phyloP scores from a whole-genome alignment of 1,284 basidiomycete species.

The Lentinus polychrous region DNA sequence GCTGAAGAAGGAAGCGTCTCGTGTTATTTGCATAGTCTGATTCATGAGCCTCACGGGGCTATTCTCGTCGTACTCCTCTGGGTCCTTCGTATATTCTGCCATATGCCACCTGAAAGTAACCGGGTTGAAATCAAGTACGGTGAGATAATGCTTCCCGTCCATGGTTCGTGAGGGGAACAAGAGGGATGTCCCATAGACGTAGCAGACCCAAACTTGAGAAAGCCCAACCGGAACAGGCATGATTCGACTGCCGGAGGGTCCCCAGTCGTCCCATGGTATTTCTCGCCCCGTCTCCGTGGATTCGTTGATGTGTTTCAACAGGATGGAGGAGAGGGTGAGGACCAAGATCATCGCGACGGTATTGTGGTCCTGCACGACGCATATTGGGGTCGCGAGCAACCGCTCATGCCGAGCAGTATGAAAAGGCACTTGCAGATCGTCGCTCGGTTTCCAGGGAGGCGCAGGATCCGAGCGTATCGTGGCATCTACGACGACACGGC shows the following conservation, averaged over 20 bases:
- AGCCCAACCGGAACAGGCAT: conserved; percentile 25
- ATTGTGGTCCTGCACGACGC: conserved; percentile 20
- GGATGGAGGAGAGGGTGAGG: conserved; percentile 41
- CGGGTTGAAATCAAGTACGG: conserved; percentile 46
- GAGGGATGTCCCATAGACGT: conserved; percentile 46
- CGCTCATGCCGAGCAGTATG: conserved; percentile 35
- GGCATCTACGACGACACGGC: conserved; percentile 26
- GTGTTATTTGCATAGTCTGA: background rate
- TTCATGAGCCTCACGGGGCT: conserved; percentile 17
- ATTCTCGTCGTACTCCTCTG: conserved; percentile 8
- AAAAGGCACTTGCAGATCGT: conserved; percentile 38
- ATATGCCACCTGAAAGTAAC: conserved; percentile 29
- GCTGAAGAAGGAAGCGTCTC: conserved; percentile 23
- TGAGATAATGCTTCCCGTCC: conserved; percentile 6
- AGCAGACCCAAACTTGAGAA: conserved; percentile 50
- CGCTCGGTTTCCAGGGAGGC: conserved; percentile 34
- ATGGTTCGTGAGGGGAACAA: conserved; percentile 14
- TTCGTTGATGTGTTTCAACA: conserved; percentile 30
- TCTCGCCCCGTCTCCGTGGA: conserved; percentile 12
- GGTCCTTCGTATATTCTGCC: conserved; percentile 4
- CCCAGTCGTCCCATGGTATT: conserved; percentile 48
- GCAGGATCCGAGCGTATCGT: conserved; percentile 52
- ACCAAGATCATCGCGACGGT: conserved; percentile 29
- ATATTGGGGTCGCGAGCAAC: conserved; percentile 42
- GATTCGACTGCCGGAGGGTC: conserved; percentile 37